These are phyloP conservation scores for Vitis rupestris DNA, from an alignment of 164 flowering plant species.

Conservation along the genomic window DNA sequence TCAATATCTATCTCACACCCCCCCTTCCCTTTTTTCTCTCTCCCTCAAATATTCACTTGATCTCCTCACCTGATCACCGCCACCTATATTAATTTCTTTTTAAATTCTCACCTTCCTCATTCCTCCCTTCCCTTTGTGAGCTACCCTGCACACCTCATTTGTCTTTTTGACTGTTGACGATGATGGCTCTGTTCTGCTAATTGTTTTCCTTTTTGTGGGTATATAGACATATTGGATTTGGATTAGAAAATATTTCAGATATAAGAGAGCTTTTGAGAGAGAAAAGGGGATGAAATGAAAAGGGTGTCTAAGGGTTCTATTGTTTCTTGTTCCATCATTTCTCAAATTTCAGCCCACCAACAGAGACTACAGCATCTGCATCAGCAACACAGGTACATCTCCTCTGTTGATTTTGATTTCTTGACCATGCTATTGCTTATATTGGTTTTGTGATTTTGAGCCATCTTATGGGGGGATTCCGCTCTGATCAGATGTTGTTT, in stretches of 20 bases:
- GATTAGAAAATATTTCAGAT: background rate
- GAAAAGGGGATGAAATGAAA: slow-evolving; percentile 4
- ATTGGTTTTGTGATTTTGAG: no score
- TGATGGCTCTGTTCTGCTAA: background rate
- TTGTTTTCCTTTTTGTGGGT: background rate
- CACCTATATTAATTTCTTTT: slow-evolving; percentile 1
- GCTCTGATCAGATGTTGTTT: no score
- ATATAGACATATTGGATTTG: background rate
- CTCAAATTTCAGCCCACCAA: background rate
- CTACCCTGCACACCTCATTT: background rate
- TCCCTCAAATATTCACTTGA: background rate
- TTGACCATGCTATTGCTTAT: no score
- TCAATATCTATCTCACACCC: background rate
- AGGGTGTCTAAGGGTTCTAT: background rate
- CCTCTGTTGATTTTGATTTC: background rate
- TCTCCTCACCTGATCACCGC: no score
- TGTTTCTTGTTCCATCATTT: slow-evolving; percentile 3
- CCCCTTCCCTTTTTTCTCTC: no score
- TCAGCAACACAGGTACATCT: slow-evolving; percentile 8
- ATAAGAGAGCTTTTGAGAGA: background rate
- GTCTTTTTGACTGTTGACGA: background rate
- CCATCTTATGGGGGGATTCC: no score
- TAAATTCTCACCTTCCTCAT: slow-evolving; percentile 4
- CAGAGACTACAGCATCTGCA: background rate
- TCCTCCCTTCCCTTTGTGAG: background rate